Conservation (phyloP, 495 filamentous ascomycete species). For the Copromyces sp. region DNA sequence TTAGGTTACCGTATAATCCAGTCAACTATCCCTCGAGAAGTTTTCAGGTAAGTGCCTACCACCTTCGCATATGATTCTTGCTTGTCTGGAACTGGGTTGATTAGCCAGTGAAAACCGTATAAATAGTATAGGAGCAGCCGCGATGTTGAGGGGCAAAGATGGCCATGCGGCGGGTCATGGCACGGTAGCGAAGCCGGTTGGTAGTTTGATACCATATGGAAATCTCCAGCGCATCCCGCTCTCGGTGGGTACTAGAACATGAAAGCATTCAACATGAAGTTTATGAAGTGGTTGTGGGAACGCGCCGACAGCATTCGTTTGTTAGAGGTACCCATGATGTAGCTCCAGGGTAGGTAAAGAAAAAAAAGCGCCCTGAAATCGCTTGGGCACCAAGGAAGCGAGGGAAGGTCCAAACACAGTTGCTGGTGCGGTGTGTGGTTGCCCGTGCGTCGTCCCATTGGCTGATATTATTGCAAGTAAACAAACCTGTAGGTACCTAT, state of each 20-base stretch:
- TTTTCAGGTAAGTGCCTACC: background rate
- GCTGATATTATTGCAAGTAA: slow-evolving; percentile 17
- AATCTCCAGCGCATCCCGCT: background rate
- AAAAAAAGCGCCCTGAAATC: background rate
- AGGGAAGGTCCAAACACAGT: background rate
- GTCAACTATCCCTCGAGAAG: background rate
- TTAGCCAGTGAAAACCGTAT: background rate
- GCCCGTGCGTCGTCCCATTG: slow-evolving; percentile 7
- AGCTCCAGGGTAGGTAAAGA: too few species aligned
- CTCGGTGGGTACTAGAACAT: background rate
- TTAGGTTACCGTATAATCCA: background rate
- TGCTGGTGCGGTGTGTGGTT: background rate
- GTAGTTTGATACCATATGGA: background rate
- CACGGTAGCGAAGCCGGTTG: background rate
- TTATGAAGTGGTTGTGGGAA: too few species aligned
- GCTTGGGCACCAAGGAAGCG: background rate
- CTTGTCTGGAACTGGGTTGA: background rate
- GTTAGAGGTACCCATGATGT: too few species aligned
- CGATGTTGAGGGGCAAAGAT: background rate
- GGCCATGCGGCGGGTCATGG: background rate
- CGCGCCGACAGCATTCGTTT: too few species aligned
- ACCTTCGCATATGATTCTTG: background rate
- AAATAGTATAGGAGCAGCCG: background rate
- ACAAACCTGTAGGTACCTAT: slow-evolving; percentile 7
- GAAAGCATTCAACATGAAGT: background rate